phyloP scores from a whole-genome alignment of 768 basidiomycete species.

The Auricularia heimuer region DNA sequence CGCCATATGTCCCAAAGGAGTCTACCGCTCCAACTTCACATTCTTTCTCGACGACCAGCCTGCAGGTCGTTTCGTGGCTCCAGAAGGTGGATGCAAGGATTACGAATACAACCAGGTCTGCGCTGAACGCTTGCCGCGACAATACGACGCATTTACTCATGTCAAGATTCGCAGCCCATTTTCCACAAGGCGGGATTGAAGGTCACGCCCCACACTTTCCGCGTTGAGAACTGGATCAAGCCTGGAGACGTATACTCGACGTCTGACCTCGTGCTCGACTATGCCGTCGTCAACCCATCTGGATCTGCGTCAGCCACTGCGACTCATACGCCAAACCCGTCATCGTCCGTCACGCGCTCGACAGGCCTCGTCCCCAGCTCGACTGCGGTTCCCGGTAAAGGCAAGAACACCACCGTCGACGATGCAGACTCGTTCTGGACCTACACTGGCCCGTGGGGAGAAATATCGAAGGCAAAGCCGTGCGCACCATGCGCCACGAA shows the following conservation, averaged over 20 bases:
- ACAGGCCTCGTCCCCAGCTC: neutral
- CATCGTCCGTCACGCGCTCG: neutral
- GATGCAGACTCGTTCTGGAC: neutral
- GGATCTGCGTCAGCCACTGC: neutral
- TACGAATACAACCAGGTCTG: neutral
- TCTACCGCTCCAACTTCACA: conserved; percentile 1
- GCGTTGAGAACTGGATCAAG: neutral
- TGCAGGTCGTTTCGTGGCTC: neutral
- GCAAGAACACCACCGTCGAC: neutral
- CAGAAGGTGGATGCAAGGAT: neutral
- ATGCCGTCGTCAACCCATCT: neutral
- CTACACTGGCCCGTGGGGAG: neutral
- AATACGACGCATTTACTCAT: neutral
- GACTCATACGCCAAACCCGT: neutral
- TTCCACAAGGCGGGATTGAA: neutral
- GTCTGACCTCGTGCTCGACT: neutral
- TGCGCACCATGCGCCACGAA: neutral
- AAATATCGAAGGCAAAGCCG: neutral
- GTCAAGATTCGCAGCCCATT: neutral
- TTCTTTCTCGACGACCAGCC: neutral
- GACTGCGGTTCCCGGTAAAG: neutral
- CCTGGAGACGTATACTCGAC: neutral
- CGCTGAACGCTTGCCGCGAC: neutral
- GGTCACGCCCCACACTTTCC: neutral
- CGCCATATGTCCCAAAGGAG: neutral